Evolutionary conservation across 1,139 yeast species (phyloP), one percentile per base, ranked within the genome.

Genomic region (Saccharomyces hybrid): DNA sequence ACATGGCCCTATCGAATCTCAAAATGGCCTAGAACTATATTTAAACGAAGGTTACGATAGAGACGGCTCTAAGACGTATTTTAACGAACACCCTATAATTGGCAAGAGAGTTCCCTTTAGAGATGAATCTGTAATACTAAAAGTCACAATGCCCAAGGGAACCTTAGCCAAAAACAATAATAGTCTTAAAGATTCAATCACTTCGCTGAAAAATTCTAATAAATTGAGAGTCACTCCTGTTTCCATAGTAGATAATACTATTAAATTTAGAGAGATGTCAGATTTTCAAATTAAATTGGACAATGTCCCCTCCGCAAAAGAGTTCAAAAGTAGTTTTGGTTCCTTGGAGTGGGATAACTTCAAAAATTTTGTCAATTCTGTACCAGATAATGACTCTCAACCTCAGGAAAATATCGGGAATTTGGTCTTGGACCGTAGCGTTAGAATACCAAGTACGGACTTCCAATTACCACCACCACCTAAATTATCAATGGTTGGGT

Each of bases 381-480:
- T 82, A 50, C 75, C 70, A 6, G 73, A 75, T 16, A 59, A 67
- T 14, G 78, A 78, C 52, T 55, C 67, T 3, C 59, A 66, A 58
- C 66, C 69, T 12, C 61, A 68, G 55, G 68, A 63, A 52, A 55
- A 68, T 53, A 63, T 69, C 41, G 64, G 58, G 50, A 63, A 56
- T 47, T 52, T 64, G 57, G 65, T 56, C 48, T 68, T 56, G n/a
- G 63, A 60, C 66, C 75, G 63, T 69, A 73, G 49, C 60, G 64
- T 51, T 57, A 64, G 48, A 69, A 71, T 59, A 62, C 73, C 64
- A 68, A 71, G 47, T 52, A 53, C 57, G 4, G 81, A 83, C 60
- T 79, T 83, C 59, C 88, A 88, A 58, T 68, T 91, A 24, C 85
- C 95, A 1, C 97, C 98, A 0, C 96, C 97, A 1, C 93, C 97